Conservation (phyloP, 768 basidiomycete genomes). For the Hortiboletus campestris region DNA sequence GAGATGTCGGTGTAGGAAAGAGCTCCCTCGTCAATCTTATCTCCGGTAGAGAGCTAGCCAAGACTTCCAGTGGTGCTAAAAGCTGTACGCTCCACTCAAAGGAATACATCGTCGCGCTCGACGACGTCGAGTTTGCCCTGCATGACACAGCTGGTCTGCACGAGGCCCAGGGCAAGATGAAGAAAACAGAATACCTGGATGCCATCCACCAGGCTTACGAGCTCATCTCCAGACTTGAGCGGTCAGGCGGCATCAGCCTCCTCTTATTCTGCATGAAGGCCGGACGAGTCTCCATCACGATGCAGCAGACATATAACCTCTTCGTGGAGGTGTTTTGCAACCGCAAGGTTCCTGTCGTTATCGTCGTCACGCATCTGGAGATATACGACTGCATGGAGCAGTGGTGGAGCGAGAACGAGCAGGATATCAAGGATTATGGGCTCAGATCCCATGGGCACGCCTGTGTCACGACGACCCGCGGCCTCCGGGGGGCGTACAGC, state of each 20-base stretch:
- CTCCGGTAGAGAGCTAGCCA: constrained; percentile 23
- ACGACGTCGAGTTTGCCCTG: constrained; percentile 17
- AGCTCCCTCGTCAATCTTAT: constrained; percentile 44
- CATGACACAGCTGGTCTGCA: constrained; percentile 31
- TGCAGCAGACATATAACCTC: constrained; percentile 31
- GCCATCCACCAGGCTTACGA: constrained; percentile 29
- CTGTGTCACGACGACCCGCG: constrained; percentile 39
- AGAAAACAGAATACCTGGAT: constrained; percentile 21
- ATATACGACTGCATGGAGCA: constrained; percentile 31
- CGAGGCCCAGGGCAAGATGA: constrained; percentile 27
- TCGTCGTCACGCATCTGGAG: constrained; percentile 38
- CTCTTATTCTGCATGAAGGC: constrained; percentile 32
- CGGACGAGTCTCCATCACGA: constrained; percentile 24
- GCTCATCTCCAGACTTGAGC: constrained; percentile 35
- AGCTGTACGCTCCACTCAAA: constrained; percentile 37
- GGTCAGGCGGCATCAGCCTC: constrained; percentile 26
- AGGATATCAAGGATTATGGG: constrained; percentile 29
- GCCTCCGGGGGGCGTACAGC: constrained; percentile 15
- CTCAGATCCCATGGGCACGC: constrained; percentile 38
- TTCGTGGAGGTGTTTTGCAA: constrained; percentile 41
- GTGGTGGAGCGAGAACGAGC: constrained; percentile 42
- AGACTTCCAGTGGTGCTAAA: constrained; percentile 27
- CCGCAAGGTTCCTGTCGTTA: constrained; percentile 29
- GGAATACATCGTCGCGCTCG: constrained; percentile 20
- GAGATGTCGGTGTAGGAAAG: constrained; percentile 35